Conservation (phyloP, 2,329 filamentous ascomycete species). For the Colletotrichum falcatum region DNA sequence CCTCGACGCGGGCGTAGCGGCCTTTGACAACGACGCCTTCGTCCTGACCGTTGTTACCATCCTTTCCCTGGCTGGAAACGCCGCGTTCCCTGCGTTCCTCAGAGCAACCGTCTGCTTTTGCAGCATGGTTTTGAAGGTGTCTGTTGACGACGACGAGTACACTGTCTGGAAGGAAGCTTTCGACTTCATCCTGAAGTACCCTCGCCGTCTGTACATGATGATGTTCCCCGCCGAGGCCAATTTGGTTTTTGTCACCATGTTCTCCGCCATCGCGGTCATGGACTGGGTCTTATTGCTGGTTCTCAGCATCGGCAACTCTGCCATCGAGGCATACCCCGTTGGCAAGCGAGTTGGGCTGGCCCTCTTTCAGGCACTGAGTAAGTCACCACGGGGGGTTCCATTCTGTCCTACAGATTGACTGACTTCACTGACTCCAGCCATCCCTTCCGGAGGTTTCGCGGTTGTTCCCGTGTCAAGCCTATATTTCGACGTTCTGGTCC, state of each 20-base stretch:
- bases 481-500: slow-evolving; percentile 68
- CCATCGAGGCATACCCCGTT: slow-evolving; percentile 62
- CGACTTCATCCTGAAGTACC: slow-evolving; percentile 66
- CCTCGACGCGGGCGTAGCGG: slow-evolving; percentile 73
- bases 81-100: slow-evolving; percentile 73
- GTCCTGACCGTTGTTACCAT: slow-evolving; percentile 65
- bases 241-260: slow-evolving; percentile 73
- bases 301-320: slow-evolving; percentile 71
- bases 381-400: slow-evolving; percentile 41
- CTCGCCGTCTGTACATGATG: slow-evolving; percentile 70
- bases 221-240: slow-evolving; percentile 73
- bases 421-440: slow-evolving; percentile 53
- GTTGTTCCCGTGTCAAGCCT: slow-evolving; percentile 69
- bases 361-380: slow-evolving; percentile 71
- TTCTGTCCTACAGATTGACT: slow-evolving; percentile 1
- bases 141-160: slow-evolving; percentile 53
- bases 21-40: slow-evolving; percentile 66
- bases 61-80: slow-evolving; percentile 74
- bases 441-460: slow-evolving; percentile 74
- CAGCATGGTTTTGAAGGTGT: slow-evolving; percentile 54
- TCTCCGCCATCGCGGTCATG: slow-evolving; percentile 69
- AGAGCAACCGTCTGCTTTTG: slow-evolving; percentile 69
- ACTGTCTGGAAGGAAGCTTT: slow-evolving; percentile 62
- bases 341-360: slow-evolving; percentile 71
- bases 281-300: slow-evolving; percentile 76